phyloP scores from a whole-genome alignment of 1,284 basidiomycete genomes.

The Pyrrhoderma noxium region DNA sequence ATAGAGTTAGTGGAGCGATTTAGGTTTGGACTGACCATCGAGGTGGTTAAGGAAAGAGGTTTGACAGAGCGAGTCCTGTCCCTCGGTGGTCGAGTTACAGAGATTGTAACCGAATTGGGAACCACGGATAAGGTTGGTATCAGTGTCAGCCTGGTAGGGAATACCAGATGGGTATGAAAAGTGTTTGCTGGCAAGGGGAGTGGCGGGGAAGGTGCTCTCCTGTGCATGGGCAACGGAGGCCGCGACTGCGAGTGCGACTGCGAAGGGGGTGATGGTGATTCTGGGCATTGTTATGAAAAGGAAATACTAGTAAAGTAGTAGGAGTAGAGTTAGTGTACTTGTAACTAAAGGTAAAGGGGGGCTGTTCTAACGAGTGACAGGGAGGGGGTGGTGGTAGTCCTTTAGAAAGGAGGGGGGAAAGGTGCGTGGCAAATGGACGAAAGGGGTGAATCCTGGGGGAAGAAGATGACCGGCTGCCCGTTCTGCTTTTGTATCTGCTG shows the following conservation, averaged over 20 bases:
- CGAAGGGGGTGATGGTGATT: conserved; percentile 38
- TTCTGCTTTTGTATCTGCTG: no score
- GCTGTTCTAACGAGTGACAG: neutral
- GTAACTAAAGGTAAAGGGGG: conserved; percentile 13
- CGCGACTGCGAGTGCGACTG: conserved; percentile 31
- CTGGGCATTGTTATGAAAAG: conserved; percentile 30
- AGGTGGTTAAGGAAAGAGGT: conserved; percentile 48
- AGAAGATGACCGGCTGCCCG: no score
- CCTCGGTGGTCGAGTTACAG: conserved; percentile 43
- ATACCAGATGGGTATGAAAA: conserved; percentile 44
- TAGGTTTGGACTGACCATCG: conserved; percentile 34
- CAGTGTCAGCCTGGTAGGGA: conserved; percentile 22
- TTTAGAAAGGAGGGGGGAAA: conserved; percentile 3
- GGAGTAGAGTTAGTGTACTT: neutral
- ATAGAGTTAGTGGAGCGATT: neutral
- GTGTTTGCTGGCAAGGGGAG: conserved; percentile 45
- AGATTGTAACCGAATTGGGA: conserved; percentile 36
- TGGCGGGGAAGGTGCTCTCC: conserved; percentile 31
- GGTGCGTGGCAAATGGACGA: neutral
- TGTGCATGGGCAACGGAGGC: conserved; percentile 31
- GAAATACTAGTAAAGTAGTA: conserved; percentile 5
- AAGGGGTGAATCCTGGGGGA: conserved; percentile 2
- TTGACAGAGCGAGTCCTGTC: conserved; percentile 36
- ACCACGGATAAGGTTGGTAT: conserved; percentile 28
- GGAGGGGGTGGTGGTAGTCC: neutral